Evolutionary conservation across 179 eudicot genomes (phyloP).

Genomic region (Spergularia azorica): DNA sequence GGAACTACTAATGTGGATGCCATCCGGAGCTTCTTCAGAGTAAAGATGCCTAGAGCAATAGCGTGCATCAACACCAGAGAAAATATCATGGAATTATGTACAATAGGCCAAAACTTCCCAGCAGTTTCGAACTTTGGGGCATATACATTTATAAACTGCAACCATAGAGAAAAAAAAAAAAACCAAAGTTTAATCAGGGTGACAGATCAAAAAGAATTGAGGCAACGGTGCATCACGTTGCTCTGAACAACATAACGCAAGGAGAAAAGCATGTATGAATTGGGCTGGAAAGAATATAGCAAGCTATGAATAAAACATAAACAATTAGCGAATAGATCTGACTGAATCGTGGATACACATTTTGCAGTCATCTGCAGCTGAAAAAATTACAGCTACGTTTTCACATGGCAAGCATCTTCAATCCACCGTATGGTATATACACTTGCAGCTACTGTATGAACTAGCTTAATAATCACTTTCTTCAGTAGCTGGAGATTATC

Average conservation of each 20-base stretch:
- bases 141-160: conserved; percentile 75
- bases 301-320: neutral
- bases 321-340: too few species aligned
- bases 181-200: conserved; percentile 3
- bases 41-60: conserved; percentile 70
- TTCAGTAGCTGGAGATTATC: neutral
- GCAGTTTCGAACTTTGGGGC: conserved; percentile 65
- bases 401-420: neutral
- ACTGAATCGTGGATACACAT: neutral
- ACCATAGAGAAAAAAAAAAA: conserved; percentile 12
- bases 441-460: too few species aligned
- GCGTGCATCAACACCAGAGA: conserved; percentile 70
- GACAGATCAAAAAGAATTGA: neutral
- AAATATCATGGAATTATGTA: conserved; percentile 67
- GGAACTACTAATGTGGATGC: conserved; percentile 55
- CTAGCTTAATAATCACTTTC: too few species aligned
- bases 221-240: neutral
- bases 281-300: neutral
- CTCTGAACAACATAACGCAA: neutral
- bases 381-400: too few species aligned
- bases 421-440: too few species aligned
- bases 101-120: conserved; percentile 73
- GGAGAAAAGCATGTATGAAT: neutral
- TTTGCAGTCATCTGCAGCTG: neutral
- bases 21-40: conserved; percentile 52